Base-by-base conservation (phyloP, 495 filamentous ascomycete genomes). In the Xylaria intraflava region DNA sequence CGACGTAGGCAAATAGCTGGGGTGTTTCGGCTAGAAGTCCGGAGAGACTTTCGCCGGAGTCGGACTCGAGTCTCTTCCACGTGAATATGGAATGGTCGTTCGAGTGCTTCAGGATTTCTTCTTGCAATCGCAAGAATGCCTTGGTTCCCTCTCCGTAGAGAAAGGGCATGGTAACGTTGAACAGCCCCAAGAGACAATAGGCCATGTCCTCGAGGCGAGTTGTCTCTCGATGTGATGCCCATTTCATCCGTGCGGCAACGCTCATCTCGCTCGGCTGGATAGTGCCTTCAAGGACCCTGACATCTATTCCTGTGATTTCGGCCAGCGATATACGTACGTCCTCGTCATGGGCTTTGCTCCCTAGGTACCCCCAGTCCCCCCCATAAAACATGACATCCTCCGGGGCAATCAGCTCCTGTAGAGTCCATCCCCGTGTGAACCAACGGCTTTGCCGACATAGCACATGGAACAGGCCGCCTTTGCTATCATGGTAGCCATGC, bases 341-440 rank as follows among this genome's bases (percentile, higher is more conserved):
- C n/a, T 3, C 39, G 1, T 67, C 22, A 4, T 31, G 31, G 1
- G 16, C 12, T 29, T 65, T 69, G 0, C 45, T 57, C 0, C 71
- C 69, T 8, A 70, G 39, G 6, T 30, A 41, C 0, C 10, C n/a
- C 72, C 69, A 74, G 9, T 51, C 31, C 0, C 7, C 5, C 9
- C 65, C 55, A 49, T 59, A 72, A 49, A 77, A 76, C 0, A 45
- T 14, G 2, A 76, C 16, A 0, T 53, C 14, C 3, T 6, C 14
- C 0, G 69, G 67, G 0, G 71, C 68, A 9, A 77, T 50, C 0
- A 75, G 62, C 51, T 75, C 71, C 36, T 76, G 69, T 20, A 75
- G 39, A 3, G 71, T 74, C 69, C 71, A 77, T 0, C 72, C 72
- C 35, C 74, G 54, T 1, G 50, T 61, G 35, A 76, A 74, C 71